phyloP scores from a whole-genome alignment of 306 rosid species.

The Begonia peltatifolia region DNA sequence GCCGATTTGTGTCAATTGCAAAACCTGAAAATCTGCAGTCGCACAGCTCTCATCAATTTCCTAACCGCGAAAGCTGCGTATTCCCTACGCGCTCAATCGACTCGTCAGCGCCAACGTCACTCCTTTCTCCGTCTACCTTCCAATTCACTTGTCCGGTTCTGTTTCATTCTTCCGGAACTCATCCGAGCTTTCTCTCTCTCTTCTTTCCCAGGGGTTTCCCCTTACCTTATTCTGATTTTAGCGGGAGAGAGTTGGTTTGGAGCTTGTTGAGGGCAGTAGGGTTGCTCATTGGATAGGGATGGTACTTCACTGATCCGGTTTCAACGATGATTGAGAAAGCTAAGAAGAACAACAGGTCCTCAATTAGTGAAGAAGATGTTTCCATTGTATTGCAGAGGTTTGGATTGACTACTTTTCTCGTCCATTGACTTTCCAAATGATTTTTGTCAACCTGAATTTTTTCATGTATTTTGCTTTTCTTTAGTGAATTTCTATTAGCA shows the following conservation, averaged over 20 bases:
- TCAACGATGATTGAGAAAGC: constrained; percentile 27
- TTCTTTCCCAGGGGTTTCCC: constrained; percentile 26
- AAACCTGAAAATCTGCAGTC: background rate
- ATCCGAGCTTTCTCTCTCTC: background rate
- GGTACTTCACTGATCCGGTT: background rate
- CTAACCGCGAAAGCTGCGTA: background rate
- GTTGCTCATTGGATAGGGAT: background rate
- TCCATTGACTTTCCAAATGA: background rate
- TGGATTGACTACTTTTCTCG: background rate
- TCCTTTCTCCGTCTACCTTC: background rate
- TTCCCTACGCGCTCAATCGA: constrained; percentile 2
- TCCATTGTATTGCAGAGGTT: constrained; percentile 46
- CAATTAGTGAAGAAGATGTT: constrained; percentile 35
- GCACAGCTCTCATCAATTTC: background rate
- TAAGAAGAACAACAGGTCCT: constrained; percentile 20
- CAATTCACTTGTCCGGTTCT: background rate
- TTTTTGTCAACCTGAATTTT: background rate
- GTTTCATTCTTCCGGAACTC: background rate
- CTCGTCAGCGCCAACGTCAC: background rate
- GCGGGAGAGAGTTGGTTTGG: background rate
- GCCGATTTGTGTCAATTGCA: constrained; percentile 2
- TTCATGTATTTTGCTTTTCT: background rate
- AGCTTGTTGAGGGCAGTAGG: background rate
- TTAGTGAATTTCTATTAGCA: background rate
- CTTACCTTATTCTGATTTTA: no score